phyloP scores from a whole-genome alignment of 208 protist genomes.

The Vickermania ingenoplastis region DNA sequence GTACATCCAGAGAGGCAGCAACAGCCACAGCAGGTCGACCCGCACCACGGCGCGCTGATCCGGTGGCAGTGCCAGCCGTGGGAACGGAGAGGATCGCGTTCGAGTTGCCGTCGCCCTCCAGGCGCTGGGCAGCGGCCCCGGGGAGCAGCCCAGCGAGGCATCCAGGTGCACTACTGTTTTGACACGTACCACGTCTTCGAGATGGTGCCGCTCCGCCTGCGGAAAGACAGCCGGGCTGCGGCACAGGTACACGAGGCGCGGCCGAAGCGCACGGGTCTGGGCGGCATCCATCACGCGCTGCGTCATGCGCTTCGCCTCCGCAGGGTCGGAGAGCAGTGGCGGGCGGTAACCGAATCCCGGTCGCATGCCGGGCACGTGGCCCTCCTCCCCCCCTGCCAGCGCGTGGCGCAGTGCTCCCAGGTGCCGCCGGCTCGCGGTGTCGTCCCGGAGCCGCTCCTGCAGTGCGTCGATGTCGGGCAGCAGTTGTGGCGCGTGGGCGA shows the following conservation, averaged over 20 bases:
- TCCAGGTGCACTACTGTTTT: neutral
- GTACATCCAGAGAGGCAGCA: constrained; percentile 3
- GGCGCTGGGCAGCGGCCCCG: neutral
- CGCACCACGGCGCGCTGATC: neutral
- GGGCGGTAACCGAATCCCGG: constrained; percentile 3
- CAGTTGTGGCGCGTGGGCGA: neutral
- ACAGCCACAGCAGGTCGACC: neutral
- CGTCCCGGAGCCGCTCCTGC: neutral
- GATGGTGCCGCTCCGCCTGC: neutral
- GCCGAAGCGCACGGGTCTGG: neutral
- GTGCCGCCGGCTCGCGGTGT: neutral
- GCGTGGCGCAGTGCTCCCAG: neutral
- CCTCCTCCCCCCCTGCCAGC: neutral
- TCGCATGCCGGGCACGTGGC: constrained; percentile 1
- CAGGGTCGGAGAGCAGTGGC: neutral
- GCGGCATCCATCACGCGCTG: neutral
- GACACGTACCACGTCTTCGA: neutral
- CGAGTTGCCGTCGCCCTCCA: neutral
- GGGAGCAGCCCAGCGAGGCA: neutral
- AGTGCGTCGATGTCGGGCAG: neutral
- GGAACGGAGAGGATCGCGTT: neutral
- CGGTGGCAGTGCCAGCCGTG: neutral
- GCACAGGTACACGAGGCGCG: neutral
- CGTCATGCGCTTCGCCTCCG: neutral
- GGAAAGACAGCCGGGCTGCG: neutral